Evolutionary conservation across 306 rosid species (phyloP), one percentile per base, ranked within the genome.

Genomic region (Lupinus albus): DNA sequence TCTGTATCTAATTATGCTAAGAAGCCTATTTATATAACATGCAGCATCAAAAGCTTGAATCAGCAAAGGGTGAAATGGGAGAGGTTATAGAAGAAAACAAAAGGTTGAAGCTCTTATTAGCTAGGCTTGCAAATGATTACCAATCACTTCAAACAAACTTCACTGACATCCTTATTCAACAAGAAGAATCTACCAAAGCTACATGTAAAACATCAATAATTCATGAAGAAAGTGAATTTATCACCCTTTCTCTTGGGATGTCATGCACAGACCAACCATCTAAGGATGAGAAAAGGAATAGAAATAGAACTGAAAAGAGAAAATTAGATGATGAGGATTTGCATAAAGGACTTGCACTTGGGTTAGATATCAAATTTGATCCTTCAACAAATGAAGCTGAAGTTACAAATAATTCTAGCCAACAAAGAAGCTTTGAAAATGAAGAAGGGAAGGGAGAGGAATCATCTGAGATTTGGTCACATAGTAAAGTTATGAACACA

Each of bases 191-290:
- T 21, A 54, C 52, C 60, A 78, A 75, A 7, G 25, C 28, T 47
- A 17, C 44, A 49, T 80, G 49, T 28, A 8, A 12, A 9, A 39
- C 67, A 5, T 4, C 56, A 0, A 12, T 16, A 39, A 12, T 39
- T 52, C 9, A 56, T 38, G 74, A 59, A 38, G 81, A 75, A 14
- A 64, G 60, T 30, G 84, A 78, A 8, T 85, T 84, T 46, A 76
- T 89, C 11, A 84, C 87, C 11, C 87, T 90, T 8, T 78, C 85
- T 50, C 79, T 90, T 28, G 95, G 96, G 33, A 74, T 81, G 47
- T 59, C 67, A 30, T 80, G 83, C 20, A 55, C 28, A 44, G 50
- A 5, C 13, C 47, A 49, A 1, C 32, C n/a, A 1, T 14, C 21
- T 33, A 66, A 44, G 44, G 75, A 66, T 15, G 51, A 66, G 16